Evolutionary conservation across 257 asterid genomes (phyloP).

Genomic region (Fraxinus americana): DNA sequence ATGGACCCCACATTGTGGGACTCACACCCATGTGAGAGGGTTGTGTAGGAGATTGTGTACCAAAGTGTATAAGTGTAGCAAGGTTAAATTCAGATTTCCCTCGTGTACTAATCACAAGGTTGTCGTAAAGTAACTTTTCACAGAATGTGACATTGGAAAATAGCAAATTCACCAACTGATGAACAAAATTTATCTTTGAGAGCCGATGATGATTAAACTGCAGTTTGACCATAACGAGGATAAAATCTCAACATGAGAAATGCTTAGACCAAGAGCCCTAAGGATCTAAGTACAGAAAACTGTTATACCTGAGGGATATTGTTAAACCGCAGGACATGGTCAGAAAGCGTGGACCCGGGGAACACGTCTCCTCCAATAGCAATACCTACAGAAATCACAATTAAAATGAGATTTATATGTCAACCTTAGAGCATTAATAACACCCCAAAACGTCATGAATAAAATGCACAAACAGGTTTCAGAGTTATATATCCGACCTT

Average conservation of each 20-base stretch:
- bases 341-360: constrained; percentile 99
- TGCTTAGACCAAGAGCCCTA: constrained; percentile 14
- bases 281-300: not conserved
- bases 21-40: no score
- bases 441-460: constrained; percentile 8
- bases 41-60: no score
- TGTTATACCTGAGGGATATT: constrained; percentile 88
- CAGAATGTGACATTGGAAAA: not conserved
- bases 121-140: not conserved
- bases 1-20: no score
- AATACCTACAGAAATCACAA: constrained; percentile 60
- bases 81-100: no score
- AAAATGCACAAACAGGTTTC: constrained; percentile 12
- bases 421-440: constrained; percentile 8
- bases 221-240: not conserved
- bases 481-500: constrained; percentile 56
- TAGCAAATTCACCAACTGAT: not conserved
- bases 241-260: not conserved
- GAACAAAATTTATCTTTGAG: no score
- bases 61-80: no score
- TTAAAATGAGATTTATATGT: constrained; percentile 10
- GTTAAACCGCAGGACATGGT: constrained; percentile 96
- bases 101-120: not conserved
- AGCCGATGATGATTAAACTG: not conserved
- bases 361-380: constrained; percentile 99